Evolutionary conservation across 1,284 basidiomycete genomes (phyloP), one percentile per base, ranked within the genome.

Genomic region (Inonotus hispidus): DNA sequence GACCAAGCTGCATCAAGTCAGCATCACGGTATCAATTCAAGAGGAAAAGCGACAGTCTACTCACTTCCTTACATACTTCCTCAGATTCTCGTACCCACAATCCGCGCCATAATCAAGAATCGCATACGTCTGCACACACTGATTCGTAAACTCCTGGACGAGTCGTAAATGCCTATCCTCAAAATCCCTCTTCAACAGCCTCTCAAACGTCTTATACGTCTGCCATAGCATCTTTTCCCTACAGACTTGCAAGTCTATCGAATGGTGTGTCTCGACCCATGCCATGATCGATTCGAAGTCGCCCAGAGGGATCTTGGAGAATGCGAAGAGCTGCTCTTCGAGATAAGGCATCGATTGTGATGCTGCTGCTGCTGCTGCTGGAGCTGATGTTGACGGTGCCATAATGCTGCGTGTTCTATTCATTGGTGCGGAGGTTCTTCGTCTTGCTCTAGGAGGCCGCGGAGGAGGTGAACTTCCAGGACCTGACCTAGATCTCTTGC

Each of bases 71-170:
- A 64, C n/a, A 54, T 64, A 64, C 14, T 52, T 57, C 50, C 35
- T 57, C 1, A 55, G 23, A 10, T 43, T 60, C 16, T 58, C 39
- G 19, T 27, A 55, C 6, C 63, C 63, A 35, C 63, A 64, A 21
- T 61, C 59, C 47, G 63, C 59, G 6, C 59, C 63, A 47, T 58
- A 64, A 37, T 58, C 53, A 14, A 64, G 53, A 11, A 64, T 32
- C 19, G 56, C 59, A 35, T 61, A 58, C 45, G 58, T 54, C 46
- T 64, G 63, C 19, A 64, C 47, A 32, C 56, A 61, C 23, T 61
- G 63, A n/a, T 61, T 58, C 23, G 58, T 55, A 58, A 61, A 58
- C 8, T 53, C 45, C 41, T 61, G 63, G 8, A 64, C 61, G 16
- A 62, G 29, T 19, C 25, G 41, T 13, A 54, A 27, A 35, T 46